Conservation (phyloP, 345 rosid genomes). For the Dimocarpus longan region DNA sequence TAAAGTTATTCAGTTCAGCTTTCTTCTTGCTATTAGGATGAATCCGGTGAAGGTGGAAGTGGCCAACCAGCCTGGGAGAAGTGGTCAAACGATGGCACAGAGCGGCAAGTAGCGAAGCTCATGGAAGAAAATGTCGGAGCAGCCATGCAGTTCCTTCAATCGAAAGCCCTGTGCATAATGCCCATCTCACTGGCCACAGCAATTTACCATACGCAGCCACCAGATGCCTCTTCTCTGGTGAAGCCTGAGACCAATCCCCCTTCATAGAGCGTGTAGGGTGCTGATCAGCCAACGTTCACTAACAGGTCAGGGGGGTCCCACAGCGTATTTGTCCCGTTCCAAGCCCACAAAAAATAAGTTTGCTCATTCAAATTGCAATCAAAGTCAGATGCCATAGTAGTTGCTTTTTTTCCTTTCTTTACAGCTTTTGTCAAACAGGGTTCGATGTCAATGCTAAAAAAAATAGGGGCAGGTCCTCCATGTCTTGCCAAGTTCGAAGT, state of each 20-base stretch:
- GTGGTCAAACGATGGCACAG: constrained; percentile 96
- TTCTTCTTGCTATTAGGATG: constrained; percentile 54
- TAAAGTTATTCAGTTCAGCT: constrained; percentile 13
- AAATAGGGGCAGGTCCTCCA: constrained; percentile 32
- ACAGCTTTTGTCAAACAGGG: constrained; percentile 40
- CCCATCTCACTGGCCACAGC: constrained; percentile 94
- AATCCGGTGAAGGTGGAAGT: constrained; percentile 77
- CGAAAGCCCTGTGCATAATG: constrained; percentile 99
- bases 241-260: constrained; percentile 83
- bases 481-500: constrained; percentile 45
- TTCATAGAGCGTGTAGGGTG: constrained; percentile 39
- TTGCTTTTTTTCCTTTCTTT: constrained; percentile 35
- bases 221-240: constrained; percentile 68
- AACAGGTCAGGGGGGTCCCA: constrained; percentile 33
- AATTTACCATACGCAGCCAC: constrained; percentile 82
- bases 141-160: constrained; percentile 96
- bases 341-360: constrained; percentile 27
- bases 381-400: constrained; percentile 64
- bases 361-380: constrained; percentile 54
- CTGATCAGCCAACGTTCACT: constrained; percentile 27
- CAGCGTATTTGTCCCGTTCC: constrained; percentile 23
- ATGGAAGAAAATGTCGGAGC: constrained; percentile 99
- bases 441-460: constrained; percentile 50
- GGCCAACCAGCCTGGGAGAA: constrained; percentile 95
- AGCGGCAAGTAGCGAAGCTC: constrained; percentile 88